Conservation (phyloP, 139 green algal genomes). For the Marvania coccoides region DNA sequence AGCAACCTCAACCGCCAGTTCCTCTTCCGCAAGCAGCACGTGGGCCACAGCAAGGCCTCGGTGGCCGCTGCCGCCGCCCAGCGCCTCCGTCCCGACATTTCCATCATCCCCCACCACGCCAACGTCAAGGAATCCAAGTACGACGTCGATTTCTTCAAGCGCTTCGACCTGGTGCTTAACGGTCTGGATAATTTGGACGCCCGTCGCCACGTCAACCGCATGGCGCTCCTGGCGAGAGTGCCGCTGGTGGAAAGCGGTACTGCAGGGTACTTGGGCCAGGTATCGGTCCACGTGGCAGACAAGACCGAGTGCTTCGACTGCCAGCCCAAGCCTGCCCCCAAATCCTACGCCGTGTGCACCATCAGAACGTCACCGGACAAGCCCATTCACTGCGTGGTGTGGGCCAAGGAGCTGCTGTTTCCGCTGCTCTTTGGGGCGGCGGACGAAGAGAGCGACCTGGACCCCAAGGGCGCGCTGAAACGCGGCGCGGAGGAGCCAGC, state of each 20-base stretch:
- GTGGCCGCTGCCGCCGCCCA: slow-evolving; percentile 76
- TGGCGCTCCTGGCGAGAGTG: slow-evolving; percentile 79
- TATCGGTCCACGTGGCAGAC: slow-evolving; percentile 81
- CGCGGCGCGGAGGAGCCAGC: neutral
- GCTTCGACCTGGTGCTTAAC: slow-evolving; percentile 93
- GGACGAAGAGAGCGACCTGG: slow-evolving; percentile 51
- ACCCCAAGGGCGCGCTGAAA: slow-evolving; percentile 11
- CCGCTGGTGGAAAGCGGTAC: slow-evolving; percentile 94
- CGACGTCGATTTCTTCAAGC: slow-evolving; percentile 78
- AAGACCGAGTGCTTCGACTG: slow-evolving; percentile 95
- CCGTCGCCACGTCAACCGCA: slow-evolving; percentile 82
- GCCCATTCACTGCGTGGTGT: slow-evolving; percentile 97
- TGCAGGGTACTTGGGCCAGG: slow-evolving; percentile 85
- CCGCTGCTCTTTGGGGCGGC: slow-evolving; percentile 74
- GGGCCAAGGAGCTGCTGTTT: slow-evolving; percentile 98
- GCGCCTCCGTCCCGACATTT: slow-evolving; percentile 40
- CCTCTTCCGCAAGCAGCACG: slow-evolving; percentile 91
- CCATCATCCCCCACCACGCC: slow-evolving; percentile 70
- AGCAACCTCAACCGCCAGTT: slow-evolving; percentile 99
- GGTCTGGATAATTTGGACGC: slow-evolving; percentile 97
- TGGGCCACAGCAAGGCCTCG: slow-evolving; percentile 86
- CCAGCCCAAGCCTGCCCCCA: slow-evolving; percentile 70
- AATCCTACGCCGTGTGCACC: slow-evolving; percentile 95
- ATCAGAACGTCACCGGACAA: slow-evolving; percentile 97
- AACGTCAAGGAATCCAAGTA: slow-evolving; percentile 74